Base-by-base conservation (phyloP, 352 stramenopile genomes). In the Pythium grandisporangium region DNA sequence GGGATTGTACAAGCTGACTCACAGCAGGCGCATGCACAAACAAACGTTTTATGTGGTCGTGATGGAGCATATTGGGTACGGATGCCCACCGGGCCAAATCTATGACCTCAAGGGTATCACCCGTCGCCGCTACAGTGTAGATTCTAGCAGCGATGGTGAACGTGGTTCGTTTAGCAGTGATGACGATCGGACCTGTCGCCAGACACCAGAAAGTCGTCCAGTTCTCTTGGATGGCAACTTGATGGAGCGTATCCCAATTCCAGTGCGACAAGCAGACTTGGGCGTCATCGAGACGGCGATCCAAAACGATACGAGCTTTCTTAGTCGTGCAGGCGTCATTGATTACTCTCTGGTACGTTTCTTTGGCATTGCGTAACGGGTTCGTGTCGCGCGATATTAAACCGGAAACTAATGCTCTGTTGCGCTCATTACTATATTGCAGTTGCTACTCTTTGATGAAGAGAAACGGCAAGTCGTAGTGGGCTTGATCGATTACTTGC, bases 101-200 rank as follows among this genome's bases (percentile, higher is more conserved):
- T 93, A 91, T 53, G 80, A 93, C 42, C 63, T 93, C 36, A 93
- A 93, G 49, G 80, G 80, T 16, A 88, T 93, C 39, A 55, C 82
- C 3, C 72, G 80, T 10, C 78, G 78, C 17, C 68, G 80, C 23
- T 86, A 84, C 48, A 63, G 78, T 24, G 48, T 50, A n/a, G 59
- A 60, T 5, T 70, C 37, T 19, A 66, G 45, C 20, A 56, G 58
- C 10, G 58, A 32, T 32, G 27, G 10, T 38, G 33, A 38, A 25
- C 19, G 16, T 48, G 24, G 47, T 42, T 17, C 38, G 7, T 4
- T 35, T n/a, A 14, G 14, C 17, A 13, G 27, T 24, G 40, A 16
- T 20, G n/a, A 10, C 19, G 19, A 16, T 16, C n/a, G n/a, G n/a
- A n/a, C n/a, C n/a, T n/a, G n/a, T n/a, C 36, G 16, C 2, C 45